Percentiles rank a stretch among this genome's conserved stretches.
These are phyloP conservation scores for Ottelia alismoides DNA, from an alignment of 106 monocot species.

Conservation along the genomic window DNA sequence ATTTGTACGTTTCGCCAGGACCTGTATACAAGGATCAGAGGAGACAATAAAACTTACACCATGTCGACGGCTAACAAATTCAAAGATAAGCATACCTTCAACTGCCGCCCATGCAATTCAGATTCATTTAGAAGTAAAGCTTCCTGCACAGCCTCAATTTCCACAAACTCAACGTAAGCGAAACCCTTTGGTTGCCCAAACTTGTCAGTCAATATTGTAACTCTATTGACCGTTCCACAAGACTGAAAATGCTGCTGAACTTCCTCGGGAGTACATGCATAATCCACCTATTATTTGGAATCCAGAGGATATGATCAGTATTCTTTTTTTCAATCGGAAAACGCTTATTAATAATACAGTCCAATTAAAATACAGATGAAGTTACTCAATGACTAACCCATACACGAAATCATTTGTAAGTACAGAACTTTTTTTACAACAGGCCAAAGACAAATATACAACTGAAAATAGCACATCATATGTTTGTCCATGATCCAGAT, in stretches of 20 bases:
- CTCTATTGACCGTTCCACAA: conserved; percentile 41
- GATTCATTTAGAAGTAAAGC: conserved; percentile 39
- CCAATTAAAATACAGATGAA: too few relatives aligned
- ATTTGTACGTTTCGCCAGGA: conserved; percentile 34
- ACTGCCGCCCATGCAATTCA: conserved; percentile 33
- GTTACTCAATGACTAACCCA: too few relatives aligned
- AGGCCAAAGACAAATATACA: too few relatives aligned
- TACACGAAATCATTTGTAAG: too few relatives aligned
- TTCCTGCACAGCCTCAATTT: conserved; percentile 34
- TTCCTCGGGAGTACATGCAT: conserved; percentile 44
- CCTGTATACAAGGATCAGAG: conserved; percentile 6
- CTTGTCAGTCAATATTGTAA: conserved; percentile 37
- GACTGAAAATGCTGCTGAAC: conserved; percentile 44
- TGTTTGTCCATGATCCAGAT: too few relatives aligned
- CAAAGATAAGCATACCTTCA: conserved; percentile 15
- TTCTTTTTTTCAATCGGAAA: too few relatives aligned
- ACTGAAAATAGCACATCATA: too few relatives aligned
- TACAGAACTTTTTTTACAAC: too few relatives aligned
- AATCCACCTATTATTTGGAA: conserved; percentile 23
- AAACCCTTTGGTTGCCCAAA: conserved; percentile 45
- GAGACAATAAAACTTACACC: neutral
- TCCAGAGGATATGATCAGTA: too few relatives aligned
- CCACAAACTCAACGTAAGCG: conserved; percentile 40
- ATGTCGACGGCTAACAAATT: neutral
- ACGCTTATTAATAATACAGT: too few relatives aligned